phyloP scores from a whole-genome alignment of 768 basidiomycete genomes.

The Leccinellum rugosiceps region DNA sequence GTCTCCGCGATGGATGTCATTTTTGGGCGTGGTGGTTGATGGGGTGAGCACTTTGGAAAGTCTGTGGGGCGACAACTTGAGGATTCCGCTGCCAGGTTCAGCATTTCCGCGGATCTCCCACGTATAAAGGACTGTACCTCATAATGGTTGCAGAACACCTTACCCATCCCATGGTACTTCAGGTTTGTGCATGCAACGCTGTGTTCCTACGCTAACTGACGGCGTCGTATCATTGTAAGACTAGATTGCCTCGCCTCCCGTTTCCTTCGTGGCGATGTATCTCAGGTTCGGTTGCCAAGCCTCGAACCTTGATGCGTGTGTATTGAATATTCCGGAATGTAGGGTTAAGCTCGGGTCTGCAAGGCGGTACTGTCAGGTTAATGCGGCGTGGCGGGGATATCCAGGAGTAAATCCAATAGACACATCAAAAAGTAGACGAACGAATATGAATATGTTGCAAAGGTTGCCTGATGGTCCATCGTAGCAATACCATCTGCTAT shows the following conservation, averaged over 20 bases:
- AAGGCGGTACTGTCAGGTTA: slow-evolving; percentile 9
- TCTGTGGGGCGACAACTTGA: background rate
- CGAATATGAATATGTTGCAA: background rate
- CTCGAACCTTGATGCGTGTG: slow-evolving; percentile 24
- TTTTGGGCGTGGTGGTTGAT: background rate
- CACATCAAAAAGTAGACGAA: slow-evolving; percentile 6
- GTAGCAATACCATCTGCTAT: background rate
- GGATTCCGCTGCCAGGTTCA: background rate
- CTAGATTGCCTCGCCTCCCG: slow-evolving; percentile 18
- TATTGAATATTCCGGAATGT: slow-evolving; percentile 12
- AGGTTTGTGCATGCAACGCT: background rate
- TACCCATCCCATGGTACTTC: slow-evolving; percentile 47
- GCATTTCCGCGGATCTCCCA: background rate
- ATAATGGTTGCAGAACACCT: slow-evolving; percentile 59
- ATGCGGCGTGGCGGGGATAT: slow-evolving; percentile 10
- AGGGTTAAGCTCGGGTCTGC: slow-evolving; percentile 19
- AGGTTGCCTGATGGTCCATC: background rate
- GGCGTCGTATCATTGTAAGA: slow-evolving; percentile 5
- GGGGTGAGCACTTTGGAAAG: slow-evolving; percentile 6
- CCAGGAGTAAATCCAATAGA: background rate
- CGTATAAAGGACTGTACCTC: slow-evolving; percentile 36
- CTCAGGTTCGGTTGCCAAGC: slow-evolving; percentile 21
- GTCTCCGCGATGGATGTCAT: background rate
- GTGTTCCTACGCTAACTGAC: background rate
- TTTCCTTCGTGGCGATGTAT: slow-evolving; percentile 10